phyloP scores from a whole-genome alignment of 306 rosid species.

The Geum urbanum region DNA sequence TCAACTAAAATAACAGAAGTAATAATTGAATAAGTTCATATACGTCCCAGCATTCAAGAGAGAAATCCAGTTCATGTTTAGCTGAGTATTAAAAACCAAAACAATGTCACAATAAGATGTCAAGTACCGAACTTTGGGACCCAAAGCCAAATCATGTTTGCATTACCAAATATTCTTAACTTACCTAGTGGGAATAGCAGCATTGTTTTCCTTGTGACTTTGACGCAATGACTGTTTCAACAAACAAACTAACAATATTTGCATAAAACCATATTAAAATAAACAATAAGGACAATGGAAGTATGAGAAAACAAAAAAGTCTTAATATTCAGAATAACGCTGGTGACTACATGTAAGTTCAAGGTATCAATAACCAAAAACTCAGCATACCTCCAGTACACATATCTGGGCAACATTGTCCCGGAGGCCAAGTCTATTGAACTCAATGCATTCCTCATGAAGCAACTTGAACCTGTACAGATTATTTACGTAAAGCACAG shows the following conservation, averaged over 20 bases:
- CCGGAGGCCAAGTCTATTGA: slow-evolving; percentile 83
- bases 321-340: background rate
- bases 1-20: background rate
- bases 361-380: slow-evolving; percentile 13
- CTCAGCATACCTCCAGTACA: slow-evolving; percentile 67
- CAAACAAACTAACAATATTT: slow-evolving; percentile 9
- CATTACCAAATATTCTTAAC: slow-evolving; percentile 5
- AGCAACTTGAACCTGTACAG: slow-evolving; percentile 65
- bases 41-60: background rate
- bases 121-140: background rate
- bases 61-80: background rate
- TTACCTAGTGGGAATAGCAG: slow-evolving; percentile 53
- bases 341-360: slow-evolving; percentile 5
- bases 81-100: background rate
- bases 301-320: background rate
- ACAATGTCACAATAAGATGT: background rate
- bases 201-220: slow-evolving; percentile 27
- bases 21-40: background rate
- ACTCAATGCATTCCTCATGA: slow-evolving; percentile 79
- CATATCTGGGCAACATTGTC: slow-evolving; percentile 93
- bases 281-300: background rate
- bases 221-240: slow-evolving; percentile 46
- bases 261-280: slow-evolving; percentile 10
- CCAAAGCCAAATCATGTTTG: slow-evolving; percentile 9
- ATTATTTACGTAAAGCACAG: slow-evolving; percentile 9